Base-by-base conservation (phyloP, 2,329 filamentous ascomycete genomes). In the Fusarium sp. region DNA sequence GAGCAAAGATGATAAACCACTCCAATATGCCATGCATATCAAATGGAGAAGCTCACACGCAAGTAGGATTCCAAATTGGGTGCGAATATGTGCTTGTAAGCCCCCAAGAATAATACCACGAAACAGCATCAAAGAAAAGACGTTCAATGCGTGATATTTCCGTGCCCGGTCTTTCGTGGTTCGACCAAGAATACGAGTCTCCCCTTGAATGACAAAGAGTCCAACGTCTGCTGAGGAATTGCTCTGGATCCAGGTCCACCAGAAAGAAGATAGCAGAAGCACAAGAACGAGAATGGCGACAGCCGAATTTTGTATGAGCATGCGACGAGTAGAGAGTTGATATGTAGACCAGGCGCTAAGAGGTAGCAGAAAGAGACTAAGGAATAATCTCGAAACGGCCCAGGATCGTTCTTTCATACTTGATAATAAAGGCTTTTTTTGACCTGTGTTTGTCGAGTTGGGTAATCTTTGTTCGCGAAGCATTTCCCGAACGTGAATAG, bases 341-440 rank as follows among this genome's bases (percentile, higher is more conserved):
- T 93, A 95, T 72, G 93, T 88, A 9, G 92, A 93, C 56, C 94
- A 81, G 0, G 92, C 87, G 17, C 94, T 87, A 46, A 94, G 87
- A 0, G 93, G 93, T 6, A 95, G 82, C 59, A 94, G 85, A 77
- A 95, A 92, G 81, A 91, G 95, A 80, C 93, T 94, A 84, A 93
- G 92, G 17, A 93, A 87, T 67, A 94, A 86, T 46, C 93, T 89
- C 67, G 94, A 84, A 33, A 90, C 81, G 71, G 88, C 88, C 74
- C 89, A 75, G 8, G 33, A 69, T 6, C 8, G 67, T 42, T 55
- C 87, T 38, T 61, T 73, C 20, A 87, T 87, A 64, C 87, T 85
- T 11, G 53, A 22, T 6, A 11, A 22, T 6, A 11, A 4, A 4
- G 4, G 0, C 10, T n/a, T 7, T 2, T n/a, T 7, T 2, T 0